Evolutionary conservation across 225 moss, liverwort and hornwort species (phyloP).

Genomic region (Lunularia cruciata): DNA sequence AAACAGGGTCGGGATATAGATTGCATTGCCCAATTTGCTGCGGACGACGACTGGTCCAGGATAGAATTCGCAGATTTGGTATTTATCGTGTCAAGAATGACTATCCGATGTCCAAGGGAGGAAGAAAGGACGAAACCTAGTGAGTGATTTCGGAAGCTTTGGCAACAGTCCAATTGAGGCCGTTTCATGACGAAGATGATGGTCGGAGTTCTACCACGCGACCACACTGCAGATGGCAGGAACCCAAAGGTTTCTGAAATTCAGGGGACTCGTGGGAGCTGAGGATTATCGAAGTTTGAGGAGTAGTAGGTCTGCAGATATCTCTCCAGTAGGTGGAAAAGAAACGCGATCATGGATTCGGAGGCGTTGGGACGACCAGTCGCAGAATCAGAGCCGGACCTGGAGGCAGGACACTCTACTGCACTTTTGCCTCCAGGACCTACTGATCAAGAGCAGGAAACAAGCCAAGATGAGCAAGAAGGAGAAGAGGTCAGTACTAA

Average conservation of each 20-base stretch:
- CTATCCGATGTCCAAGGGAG: background rate
- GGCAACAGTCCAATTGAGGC: too few species aligned
- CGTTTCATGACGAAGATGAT: conserved; percentile 17
- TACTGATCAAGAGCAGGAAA: background rate
- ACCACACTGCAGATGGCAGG: conserved; percentile 18
- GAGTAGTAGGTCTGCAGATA: background rate
- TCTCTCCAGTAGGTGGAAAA: conserved; percentile 10
- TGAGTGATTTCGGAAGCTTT: background rate
- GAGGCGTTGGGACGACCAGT: conserved; percentile 8
- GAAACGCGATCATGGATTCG: conserved; percentile 29
- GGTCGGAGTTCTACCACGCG: conserved; percentile 12
- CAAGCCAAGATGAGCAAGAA: background rate
- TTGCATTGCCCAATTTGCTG: background rate
- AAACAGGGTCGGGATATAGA: background rate
- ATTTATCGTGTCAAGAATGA: background rate
- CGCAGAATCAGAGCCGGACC: background rate
- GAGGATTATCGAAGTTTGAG: conserved; percentile 8
- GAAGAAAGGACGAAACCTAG: too few species aligned
- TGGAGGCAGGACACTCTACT: conserved; percentile 20
- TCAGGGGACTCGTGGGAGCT: conserved; percentile 15
- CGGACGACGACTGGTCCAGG: background rate
- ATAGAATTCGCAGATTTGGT: background rate
- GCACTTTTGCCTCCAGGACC: conserved; percentile 22
- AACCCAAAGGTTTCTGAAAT: conserved; percentile 17
- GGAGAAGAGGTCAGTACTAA: background rate